phyloP scores from a whole-genome alignment of 257 asterid species.

The Salvia hispanica region DNA sequence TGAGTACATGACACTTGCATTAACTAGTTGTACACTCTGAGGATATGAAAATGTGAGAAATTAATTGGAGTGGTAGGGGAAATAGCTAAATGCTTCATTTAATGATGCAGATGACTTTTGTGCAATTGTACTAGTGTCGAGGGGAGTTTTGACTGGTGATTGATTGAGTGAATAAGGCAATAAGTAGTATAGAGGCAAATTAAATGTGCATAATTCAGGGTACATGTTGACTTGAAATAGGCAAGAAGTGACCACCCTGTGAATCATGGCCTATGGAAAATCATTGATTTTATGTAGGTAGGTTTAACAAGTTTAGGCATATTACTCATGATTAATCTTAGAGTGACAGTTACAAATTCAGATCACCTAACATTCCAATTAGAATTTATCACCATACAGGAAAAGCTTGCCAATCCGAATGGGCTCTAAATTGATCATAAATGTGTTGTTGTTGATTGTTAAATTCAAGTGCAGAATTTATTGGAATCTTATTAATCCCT shows the following conservation, averaged over 20 bases:
- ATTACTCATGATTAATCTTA: slow-evolving; percentile 24
- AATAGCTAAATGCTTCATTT: slow-evolving; percentile 41
- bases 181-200: neutral
- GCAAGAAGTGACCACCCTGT: neutral
- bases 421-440: neutral
- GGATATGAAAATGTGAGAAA: too few relatives aligned
- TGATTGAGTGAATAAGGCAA: slow-evolving; percentile 26
- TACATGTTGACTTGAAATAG: slow-evolving; percentile 25
- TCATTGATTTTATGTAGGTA: slow-evolving; percentile 6
- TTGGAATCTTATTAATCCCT: too few relatives aligned
- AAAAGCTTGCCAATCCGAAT: slow-evolving; percentile 13
- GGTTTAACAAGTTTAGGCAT: slow-evolving; percentile 27
- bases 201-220: slow-evolving; percentile 14
- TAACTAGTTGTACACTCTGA: too few relatives aligned
- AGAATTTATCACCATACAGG: slow-evolving; percentile 22
- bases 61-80: slow-evolving; percentile 10
- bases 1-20: too few relatives aligned
- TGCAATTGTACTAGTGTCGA: neutral
- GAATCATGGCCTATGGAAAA: slow-evolving; percentile 20
- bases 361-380: slow-evolving; percentile 24
- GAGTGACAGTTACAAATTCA: slow-evolving; percentile 3
- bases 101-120: slow-evolving; percentile 33
- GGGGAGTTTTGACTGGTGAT: slow-evolving; percentile 38
- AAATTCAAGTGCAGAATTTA: too few relatives aligned
- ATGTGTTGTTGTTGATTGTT: too few relatives aligned